Conservation (phyloP, 441 rosid species). For the Adansonia madagascariensis region DNA sequence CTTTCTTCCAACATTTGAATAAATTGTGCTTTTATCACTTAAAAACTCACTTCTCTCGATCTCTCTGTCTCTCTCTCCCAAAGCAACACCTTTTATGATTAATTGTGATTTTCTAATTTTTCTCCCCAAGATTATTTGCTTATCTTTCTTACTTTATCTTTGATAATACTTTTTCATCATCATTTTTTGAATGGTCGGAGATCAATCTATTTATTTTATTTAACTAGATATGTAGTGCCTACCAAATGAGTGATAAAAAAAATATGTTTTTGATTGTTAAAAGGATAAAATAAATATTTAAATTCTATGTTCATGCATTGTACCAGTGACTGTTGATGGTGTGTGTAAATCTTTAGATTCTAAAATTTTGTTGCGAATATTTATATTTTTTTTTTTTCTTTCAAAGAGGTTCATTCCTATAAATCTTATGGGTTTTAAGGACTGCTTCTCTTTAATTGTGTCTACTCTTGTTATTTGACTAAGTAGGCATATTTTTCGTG, state of each 20-base stretch:
- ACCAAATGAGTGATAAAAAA: slow-evolving; percentile 1
- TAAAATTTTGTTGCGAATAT: neutral
- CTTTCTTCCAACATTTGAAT: neutral
- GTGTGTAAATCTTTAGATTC: neutral
- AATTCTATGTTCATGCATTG: neutral
- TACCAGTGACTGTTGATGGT: neutral
- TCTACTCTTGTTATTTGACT: slow-evolving; percentile 10
- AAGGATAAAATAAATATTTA: slow-evolving; percentile 2
- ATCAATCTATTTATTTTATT: neutral
- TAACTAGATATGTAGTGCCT: slow-evolving; percentile 4
- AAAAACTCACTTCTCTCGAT: slow-evolving; percentile 7
- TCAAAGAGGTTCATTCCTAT: slow-evolving; percentile 6
- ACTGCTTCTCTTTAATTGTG: neutral
- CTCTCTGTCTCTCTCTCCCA: neutral
- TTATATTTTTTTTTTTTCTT: neutral
- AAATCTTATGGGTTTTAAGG: neutral
- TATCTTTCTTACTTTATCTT: neutral
- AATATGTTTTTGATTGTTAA: neutral
- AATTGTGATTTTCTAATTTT: neutral
- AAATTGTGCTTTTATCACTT: slow-evolving; percentile 1
- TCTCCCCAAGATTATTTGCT: neutral
- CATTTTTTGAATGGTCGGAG: slow-evolving; percentile 5
- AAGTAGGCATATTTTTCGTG: slow-evolving; percentile 26
- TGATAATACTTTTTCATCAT: slow-evolving; percentile 1
- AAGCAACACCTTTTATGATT: slow-evolving; percentile 1